Conservation (phyloP, 441 rosid genomes). For the Adansonia rubrostipa region DNA sequence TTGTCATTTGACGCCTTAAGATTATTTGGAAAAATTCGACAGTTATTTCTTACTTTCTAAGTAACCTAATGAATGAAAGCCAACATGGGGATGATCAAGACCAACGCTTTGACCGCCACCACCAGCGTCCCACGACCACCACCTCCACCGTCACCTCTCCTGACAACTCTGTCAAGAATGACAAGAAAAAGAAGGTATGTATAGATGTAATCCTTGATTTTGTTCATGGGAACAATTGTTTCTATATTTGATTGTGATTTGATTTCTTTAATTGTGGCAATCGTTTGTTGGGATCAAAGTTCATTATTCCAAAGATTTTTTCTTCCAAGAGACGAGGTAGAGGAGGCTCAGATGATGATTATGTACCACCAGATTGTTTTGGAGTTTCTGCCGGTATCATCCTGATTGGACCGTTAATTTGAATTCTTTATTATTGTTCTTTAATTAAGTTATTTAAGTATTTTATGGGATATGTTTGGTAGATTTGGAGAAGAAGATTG, state of each 20-base stretch:
- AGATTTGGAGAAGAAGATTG: conserved; percentile 57
- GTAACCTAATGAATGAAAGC: conserved; percentile 47
- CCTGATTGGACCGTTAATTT: not conserved
- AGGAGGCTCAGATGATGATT: conserved; percentile 43
- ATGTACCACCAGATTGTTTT: conserved; percentile 39
- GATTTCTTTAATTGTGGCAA: not conserved
- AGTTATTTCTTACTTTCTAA: conserved; percentile 3
- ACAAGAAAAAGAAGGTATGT: conserved; percentile 78
- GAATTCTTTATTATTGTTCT: not conserved
- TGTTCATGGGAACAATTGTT: not conserved
- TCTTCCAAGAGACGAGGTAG: conserved; percentile 54
- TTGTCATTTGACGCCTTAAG: not conserved
- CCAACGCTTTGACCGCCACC: conserved; percentile 24
- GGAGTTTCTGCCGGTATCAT: conserved; percentile 35
- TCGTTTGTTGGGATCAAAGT: conserved; percentile 45
- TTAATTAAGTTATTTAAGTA: not conserved
- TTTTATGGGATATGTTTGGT: conserved; percentile 21
- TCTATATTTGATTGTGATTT: not conserved
- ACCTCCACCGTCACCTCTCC: conserved; percentile 25
- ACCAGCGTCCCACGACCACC: not conserved
- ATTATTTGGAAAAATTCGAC: not conserved
- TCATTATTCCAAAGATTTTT: conserved; percentile 73
- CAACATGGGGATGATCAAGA: conserved; percentile 41
- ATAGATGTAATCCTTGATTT: not conserved
- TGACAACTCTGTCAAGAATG: conserved; percentile 54